Evolutionary conservation across 2,329 filamentous ascomycete species (phyloP), one percentile per base, ranked within the genome.

Genomic region (Trichoderma arundinaceum): DNA sequence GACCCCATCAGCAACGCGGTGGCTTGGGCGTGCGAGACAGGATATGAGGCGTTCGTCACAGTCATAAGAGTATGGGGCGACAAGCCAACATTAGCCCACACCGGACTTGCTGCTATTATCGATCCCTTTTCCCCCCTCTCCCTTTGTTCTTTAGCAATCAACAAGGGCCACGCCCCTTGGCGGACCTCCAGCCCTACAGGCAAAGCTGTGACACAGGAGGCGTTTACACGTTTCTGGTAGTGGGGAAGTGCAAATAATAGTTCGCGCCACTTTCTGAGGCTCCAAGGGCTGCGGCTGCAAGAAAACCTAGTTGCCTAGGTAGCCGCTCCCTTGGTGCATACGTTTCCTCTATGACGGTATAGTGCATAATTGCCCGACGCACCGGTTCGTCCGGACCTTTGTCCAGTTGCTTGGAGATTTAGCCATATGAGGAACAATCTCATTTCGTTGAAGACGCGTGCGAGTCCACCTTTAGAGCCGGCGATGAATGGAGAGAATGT

Each of bases 121-220:
- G 7, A 10, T 38, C 35, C 35, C 35, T 10, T n/a, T 32, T 6
- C 28, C 48, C 28, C 22, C 13, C n/a, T 51, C 15, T 33, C 48
- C 48, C 48, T n/a, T 51, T 28, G 15, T 46, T 58, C 32, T 46
- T 46, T 17, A 52, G 8, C 48, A 52, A 33, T 52, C 15, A 28
- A 41, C 57, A 41, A 22, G 57, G 46, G 57, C 44, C 44, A 60
- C 19, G 17, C 57, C 44, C 17, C 19, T 59, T 52, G 35, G 15
- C 58, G 28, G 46, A 61, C 46, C 28, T 52, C 38, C 59, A 62
- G 59, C 59, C 59, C 59, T 62, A 62, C 33, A 19, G 7, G 22
- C 46, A 15, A n/a, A 52, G 38, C 59, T 62, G 38, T 62, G 48
- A 62, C 59, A 62, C 46, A 62, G 59, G 59, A 62, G 59, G 59